Evolutionary conservation across 768 basidiomycete genomes (phyloP), one percentile per base, ranked within the genome.

Genomic region (Mycena crocata): DNA sequence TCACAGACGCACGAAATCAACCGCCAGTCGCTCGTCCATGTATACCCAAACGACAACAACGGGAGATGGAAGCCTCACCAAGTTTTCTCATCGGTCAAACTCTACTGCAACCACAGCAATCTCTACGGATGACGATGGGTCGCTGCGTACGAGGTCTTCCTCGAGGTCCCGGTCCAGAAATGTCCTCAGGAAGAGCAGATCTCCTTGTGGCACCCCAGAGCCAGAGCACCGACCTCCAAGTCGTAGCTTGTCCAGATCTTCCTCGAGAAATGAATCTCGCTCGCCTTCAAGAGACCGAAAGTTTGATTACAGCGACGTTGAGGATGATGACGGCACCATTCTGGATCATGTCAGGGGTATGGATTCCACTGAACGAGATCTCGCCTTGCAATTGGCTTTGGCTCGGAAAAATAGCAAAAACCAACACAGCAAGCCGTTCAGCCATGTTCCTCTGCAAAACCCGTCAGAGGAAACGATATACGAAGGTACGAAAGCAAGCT

Each of bases 321-420:
- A 86, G 28, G 85, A 85, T n/a, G 83, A 82, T 44, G 76, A 85
- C 24, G 78, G 78, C 19, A 78, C 81, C 10, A 76, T 82, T 56
- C 62, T 77, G 52, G 76, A 78, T 14, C 75, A 78, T 57, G 72
- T 75, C 68, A 82, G 75, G 68, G 78, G 76, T 6, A 78, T 87
- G 68, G 90, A 93, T 67, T 82, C 86, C 54, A 93, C 91, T 19
- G 93, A 95, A 73, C 85, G 86, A 71, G 92, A 96, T 74, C 82
- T 97, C 57, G 85, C 90, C 24, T 83, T 87, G 80, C 90, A 91
- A 51, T 79, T 98, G 56, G 93, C 93, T 67, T 81, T 97, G 52
- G 96, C 96, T 7, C 83, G 93, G 65, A 86, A 87, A 70, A 98
- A 98, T 75, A 94, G 94, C 75, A 84, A 90, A 73, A 92, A 86